phyloP scores from a whole-genome alignment of 768 basidiomycete species.

The Podaxis sp. region DNA sequence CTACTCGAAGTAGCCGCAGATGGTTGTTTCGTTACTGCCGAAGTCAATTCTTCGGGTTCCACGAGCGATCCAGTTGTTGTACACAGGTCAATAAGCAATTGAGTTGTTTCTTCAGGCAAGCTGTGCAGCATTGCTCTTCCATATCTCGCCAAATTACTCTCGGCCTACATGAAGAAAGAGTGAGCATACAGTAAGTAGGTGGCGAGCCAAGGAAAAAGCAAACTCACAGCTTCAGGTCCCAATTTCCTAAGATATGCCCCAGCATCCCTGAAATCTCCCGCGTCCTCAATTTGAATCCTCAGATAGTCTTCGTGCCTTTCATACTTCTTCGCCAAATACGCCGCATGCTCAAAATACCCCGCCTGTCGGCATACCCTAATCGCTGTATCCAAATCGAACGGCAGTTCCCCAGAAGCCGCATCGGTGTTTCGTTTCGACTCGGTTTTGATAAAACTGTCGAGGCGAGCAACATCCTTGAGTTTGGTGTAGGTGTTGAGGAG shows the following conservation, averaged over 20 bases:
- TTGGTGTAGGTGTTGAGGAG: slow-evolving; percentile 98
- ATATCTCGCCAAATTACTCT: slow-evolving; percentile 83
- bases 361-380: slow-evolving; percentile 97
- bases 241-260: slow-evolving; percentile 76
- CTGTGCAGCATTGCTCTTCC: slow-evolving; percentile 82
- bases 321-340: slow-evolving; percentile 91
- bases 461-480: slow-evolving; percentile 83
- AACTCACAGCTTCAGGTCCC: slow-evolving; percentile 73
- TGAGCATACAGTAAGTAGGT: background rate
- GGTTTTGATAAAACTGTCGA: slow-evolving; percentile 91
- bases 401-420: slow-evolving; percentile 62
- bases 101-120: slow-evolving; percentile 86
- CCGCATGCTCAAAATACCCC: slow-evolving; percentile 93
- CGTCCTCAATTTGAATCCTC: slow-evolving; percentile 92
- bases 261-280: slow-evolving; percentile 78
- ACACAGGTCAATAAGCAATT: slow-evolving; percentile 89
- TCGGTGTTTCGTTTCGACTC: slow-evolving; percentile 60
- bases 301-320: slow-evolving; percentile 91
- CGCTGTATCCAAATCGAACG: slow-evolving; percentile 96
- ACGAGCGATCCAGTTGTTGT: slow-evolving; percentile 59
- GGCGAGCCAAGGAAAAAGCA: background rate
- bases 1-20: background rate
- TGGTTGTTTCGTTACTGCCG: slow-evolving; percentile 26
- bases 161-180: slow-evolving; percentile 51
- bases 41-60: slow-evolving; percentile 38